Percentiles rank a stretch among this genome's conserved stretches.
phyloP scores from a whole-genome alignment of 1,284 basidiomycete genomes.

The Sporisorium reilianum region DNA sequence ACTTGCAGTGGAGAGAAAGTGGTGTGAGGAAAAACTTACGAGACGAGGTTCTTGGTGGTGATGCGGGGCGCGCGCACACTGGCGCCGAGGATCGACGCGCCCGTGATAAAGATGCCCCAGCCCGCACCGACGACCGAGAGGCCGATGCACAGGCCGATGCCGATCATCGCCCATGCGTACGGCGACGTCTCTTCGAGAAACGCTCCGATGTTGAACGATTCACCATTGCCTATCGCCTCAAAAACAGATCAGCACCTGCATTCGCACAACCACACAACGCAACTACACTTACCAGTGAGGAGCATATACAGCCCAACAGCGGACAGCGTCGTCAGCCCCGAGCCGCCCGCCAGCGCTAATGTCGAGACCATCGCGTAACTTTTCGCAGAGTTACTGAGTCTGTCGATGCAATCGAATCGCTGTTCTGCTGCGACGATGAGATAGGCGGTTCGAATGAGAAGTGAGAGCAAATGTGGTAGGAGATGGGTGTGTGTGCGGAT shows the following conservation, averaged over 20 bases:
- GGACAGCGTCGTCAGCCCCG: constrained; percentile 27
- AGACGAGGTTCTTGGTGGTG: constrained; percentile 96
- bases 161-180: constrained; percentile 89
- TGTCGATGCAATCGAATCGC: too few species aligned
- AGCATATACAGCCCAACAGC: constrained; percentile 54
- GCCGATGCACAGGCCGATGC: constrained; percentile 93
- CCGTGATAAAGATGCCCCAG: constrained; percentile 98
- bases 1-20: too few species aligned
- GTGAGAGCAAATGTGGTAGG: too few species aligned
- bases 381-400: too few species aligned
- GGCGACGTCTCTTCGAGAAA: constrained; percentile 95
- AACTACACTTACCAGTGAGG: constrained; percentile 39
- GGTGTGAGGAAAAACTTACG: constrained; percentile 73
- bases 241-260: too few species aligned
- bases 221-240: constrained; percentile 38
- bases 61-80: constrained; percentile 95
- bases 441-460: too few species aligned
- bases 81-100: constrained; percentile 92
- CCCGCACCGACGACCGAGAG: constrained; percentile 93
- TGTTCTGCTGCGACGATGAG: too few species aligned
- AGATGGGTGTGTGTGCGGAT: too few species aligned
- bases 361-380: constrained; percentile 54
- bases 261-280: too few species aligned
- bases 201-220: constrained; percentile 53
- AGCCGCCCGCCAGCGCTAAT: constrained; percentile 30